Evolutionary conservation across 805 yeast species (phyloP), one percentile per base, ranked within the genome.

Genomic region (Wickerhamomyces silvicola): DNA sequence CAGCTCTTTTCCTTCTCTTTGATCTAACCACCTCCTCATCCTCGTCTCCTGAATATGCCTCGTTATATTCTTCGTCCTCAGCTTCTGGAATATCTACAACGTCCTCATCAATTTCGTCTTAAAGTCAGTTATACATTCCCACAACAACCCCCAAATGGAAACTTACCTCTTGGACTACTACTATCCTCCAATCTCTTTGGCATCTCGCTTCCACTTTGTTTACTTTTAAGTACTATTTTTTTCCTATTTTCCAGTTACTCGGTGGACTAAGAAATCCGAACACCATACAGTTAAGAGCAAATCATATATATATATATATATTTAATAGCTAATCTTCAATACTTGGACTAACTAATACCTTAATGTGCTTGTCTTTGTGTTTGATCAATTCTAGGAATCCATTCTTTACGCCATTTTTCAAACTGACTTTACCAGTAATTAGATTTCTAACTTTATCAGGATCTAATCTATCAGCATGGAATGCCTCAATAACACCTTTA

Each of bases 311-410:
- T n/a, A n/a, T n/a, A n/a, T n/a, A n/a, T n/a, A n/a, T n/a, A n/a
- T n/a, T n/a, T n/a, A n/a, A n/a, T n/a, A n/a, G 11, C 3, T 23
- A 21, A 35, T 20, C n/a, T n/a, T n/a, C n/a, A n/a, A 46, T 17
- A 19, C 48, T 48, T 11, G 70, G 69, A 22, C 64, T 50, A 25
- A 68, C 56, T 38, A 68, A 48, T 25, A 68, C 61, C 57, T 68
- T 68, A 39, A 68, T 64, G 39, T 68, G 70, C 26, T 50, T 61
- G 24, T 63, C 71, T 43, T 67, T 68, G 41, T 68, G 54, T 35
- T 54, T 43, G 25, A 64, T 46, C 44, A 68, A 48, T 37, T 67
- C 72, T 15, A 50, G 34, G 40, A 66, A 66, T 6, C 74, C 74
- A 13, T 48, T 45, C 23, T 60, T 56, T 16, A 67, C 62, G 18